These are phyloP conservation scores for Cryptococcus sp. DNA, from an alignment of 1,284 basidiomycete genomes.

Conservation along the genomic window DNA sequence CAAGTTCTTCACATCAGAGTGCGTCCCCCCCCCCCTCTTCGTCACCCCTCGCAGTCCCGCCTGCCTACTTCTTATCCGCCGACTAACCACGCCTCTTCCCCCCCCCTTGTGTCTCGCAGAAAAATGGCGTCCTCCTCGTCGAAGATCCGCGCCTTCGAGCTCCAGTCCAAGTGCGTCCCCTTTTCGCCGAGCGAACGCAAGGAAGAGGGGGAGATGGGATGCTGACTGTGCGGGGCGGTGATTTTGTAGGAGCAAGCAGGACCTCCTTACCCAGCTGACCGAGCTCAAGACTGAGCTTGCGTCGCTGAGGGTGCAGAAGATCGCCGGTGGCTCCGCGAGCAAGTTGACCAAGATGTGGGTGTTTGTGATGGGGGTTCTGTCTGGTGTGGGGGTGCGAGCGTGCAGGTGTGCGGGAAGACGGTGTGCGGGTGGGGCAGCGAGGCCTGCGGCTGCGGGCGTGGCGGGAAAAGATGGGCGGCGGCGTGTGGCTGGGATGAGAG, in stretches of 20 bases:
- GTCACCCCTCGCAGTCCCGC: conserved; percentile 4
- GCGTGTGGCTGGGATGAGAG: not conserved
- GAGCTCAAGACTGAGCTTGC: conserved; percentile 97
- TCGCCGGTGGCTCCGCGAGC: conserved; percentile 89
- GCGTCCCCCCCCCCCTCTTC: conserved; percentile 8
- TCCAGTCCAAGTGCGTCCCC: conserved; percentile 83
- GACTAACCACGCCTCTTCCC: conserved; percentile 7
- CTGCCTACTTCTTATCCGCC: not conserved
- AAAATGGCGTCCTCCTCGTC: conserved; percentile 48
- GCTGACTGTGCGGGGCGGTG: conserved; percentile 24
- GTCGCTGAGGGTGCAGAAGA: conserved; percentile 93
- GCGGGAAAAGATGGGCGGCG: not conserved
- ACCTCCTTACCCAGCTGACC: conserved; percentile 89
- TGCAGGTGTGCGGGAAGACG: not conserved
- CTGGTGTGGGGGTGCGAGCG: not conserved
- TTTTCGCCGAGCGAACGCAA: not conserved
- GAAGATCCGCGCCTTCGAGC: conserved; percentile 93
- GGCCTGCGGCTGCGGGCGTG: too few relatives aligned
- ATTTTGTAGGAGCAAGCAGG: conserved; percentile 82
- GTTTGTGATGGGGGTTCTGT: conserved; percentile 1
- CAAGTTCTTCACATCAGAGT: conserved; percentile 55
- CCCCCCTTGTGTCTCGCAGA: not conserved
- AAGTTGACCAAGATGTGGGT: conserved; percentile 97
- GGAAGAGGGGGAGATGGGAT: conserved; percentile 1
- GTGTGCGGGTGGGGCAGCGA: not conserved